Base-by-base conservation (phyloP, 1,284 basidiomycete species). In the Malassezia pachydermatis region DNA sequence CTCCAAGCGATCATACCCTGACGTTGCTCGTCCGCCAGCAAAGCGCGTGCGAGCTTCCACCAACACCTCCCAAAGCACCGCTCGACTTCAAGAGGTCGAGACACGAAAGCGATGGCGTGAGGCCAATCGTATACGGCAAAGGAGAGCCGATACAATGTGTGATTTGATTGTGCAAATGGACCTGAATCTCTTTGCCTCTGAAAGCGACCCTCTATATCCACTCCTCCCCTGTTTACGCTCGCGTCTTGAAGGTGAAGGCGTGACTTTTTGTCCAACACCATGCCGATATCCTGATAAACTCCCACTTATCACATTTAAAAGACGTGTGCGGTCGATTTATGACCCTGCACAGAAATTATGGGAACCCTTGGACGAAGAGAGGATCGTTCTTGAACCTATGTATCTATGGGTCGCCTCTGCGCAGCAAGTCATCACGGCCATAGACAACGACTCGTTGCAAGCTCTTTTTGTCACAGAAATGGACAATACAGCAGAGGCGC, bases 121-220 rank as follows among this genome's bases (percentile, higher is more conserved):
- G 8, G 50, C 50, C n/a, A 52, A 52, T 33, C 42, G 45, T 6
- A 29, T 41, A 2, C 44, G 50, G 2, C 50, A 41, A 13, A 11
- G 39, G 17, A 35, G 33, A n/a, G 29, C 45, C 6, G 50, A 52
- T 25, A 47, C 50, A 13, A 52, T 52, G 50, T 32, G 32, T 9
- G 50, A 52, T 34, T 22, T 52, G 9, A 42, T 47, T 24, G 28
- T 52, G 5, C 27, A 34, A 5, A 14, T 46, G 23, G 50, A 52
- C 19, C 32, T 33, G 13, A 30, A 11, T 3, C 22, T 41, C 7
- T 28, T 39, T 17, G 37, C 11, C 17, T n/a, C 29, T 2, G 17
- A 24, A 9, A 30, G 23, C 3, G 43, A 34, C 3, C 11, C 29
- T 6, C 40, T 51, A 5, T 22, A n/a, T 4, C 16, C 16, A 5